Evolutionary conservation across 2,329 filamentous ascomycete genomes (phyloP).

Genomic region (Exserohilum turcica): DNA sequence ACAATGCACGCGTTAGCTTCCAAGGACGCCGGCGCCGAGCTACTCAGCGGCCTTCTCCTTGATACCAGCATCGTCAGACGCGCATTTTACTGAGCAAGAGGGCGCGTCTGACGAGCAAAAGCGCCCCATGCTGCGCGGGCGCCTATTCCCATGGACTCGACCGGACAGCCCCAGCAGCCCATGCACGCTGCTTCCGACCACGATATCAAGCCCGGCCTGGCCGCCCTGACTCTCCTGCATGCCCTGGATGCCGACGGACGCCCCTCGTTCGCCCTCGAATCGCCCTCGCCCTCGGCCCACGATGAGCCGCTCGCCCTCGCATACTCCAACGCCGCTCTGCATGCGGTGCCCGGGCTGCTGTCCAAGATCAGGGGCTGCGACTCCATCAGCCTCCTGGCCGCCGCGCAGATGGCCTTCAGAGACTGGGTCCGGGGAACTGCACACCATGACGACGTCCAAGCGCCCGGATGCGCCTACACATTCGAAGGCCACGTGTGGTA

Average conservation of each 20-base stretch:
- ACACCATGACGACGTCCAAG: slow-evolving; percentile 14
- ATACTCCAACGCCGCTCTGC: slow-evolving; percentile 36
- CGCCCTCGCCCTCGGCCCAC: slow-evolving; percentile 7
- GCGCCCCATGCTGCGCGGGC: neutral
- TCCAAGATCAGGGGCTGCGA: slow-evolving; percentile 25
- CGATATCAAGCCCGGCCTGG: slow-evolving; percentile 12
- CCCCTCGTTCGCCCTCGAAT: slow-evolving; percentile 31
- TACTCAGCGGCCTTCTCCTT: neutral
- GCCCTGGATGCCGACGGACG: slow-evolving; percentile 33
- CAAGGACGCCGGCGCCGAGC: neutral
- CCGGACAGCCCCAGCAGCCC: slow-evolving; percentile 5
- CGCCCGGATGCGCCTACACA: slow-evolving; percentile 24
- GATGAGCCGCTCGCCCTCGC: slow-evolving; percentile 22
- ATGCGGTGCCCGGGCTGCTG: slow-evolving; percentile 21
- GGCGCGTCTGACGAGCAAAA: neutral
- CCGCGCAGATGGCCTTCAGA: slow-evolving; percentile 31
- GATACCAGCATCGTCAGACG: neutral
- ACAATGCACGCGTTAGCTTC: slow-evolving; percentile 1
- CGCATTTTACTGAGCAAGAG: neutral
- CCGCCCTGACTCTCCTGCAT: slow-evolving; percentile 23
- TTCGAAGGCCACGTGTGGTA: slow-evolving; percentile 39
- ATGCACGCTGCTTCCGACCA: slow-evolving; percentile 6
- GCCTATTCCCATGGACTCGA: slow-evolving; percentile 5
- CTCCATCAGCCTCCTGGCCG: slow-evolving; percentile 16
- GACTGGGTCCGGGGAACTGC: slow-evolving; percentile 31